Conservation (phyloP, 805 yeast species). For the Starmera dryadoides region DNA sequence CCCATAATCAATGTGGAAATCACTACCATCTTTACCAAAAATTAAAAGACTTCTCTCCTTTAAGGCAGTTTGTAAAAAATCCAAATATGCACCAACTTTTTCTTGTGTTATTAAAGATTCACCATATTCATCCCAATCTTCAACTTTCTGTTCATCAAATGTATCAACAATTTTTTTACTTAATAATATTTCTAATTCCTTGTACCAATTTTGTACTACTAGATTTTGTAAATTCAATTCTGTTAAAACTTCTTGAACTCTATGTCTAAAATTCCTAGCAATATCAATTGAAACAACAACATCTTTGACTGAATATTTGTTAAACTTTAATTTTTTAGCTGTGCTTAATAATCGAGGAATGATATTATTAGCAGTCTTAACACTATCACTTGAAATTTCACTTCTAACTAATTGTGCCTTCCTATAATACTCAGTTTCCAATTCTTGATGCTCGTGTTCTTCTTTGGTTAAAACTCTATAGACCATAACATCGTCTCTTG, state of each 20-base stretch:
- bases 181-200: conserved; percentile 34
- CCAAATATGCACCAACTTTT: conserved; percentile 50
- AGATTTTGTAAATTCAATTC: conserved; percentile 46
- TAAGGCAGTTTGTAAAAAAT: conserved; percentile 41
- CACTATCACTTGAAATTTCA: conserved; percentile 35
- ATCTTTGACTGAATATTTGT: not conserved
- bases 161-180: conserved; percentile 44
- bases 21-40: conserved; percentile 19
- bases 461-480: conserved; percentile 16
- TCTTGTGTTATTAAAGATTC: conserved; percentile 72
- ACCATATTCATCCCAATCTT: conserved; percentile 63
- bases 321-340: not conserved
- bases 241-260: conserved; percentile 10
- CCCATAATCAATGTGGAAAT: conserved; percentile 7
- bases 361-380: conserved; percentile 9
- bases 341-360: conserved; percentile 1
- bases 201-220: conserved; percentile 45
- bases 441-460: conserved; percentile 30
- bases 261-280: not conserved
- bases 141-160: conserved; percentile 29
- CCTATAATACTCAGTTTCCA: conserved; percentile 48
- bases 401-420: conserved; percentile 58
- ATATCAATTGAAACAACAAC: not conserved
- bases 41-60: conserved; percentile 35
- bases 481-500: conserved; percentile 14